A percentile compares a stretch with the other conserved stretches of the same genome.
phyloP scores from a whole-genome alignment of 129 eudicot species.

The Tagetes patula region DNA sequence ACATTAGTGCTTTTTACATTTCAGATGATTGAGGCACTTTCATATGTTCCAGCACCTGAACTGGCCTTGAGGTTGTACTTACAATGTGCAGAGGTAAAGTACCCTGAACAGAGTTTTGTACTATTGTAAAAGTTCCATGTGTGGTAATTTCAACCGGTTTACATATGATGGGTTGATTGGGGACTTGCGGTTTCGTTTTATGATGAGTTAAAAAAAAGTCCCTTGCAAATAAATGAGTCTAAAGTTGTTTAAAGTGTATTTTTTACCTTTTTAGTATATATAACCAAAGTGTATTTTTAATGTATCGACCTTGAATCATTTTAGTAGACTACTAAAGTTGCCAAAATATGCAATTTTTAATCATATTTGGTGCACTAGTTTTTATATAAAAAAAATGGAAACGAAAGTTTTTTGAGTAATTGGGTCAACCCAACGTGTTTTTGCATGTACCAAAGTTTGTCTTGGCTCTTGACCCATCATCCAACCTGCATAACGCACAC shows the following conservation, averaged over 20 bases:
- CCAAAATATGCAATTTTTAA: not conserved
- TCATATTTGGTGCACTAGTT: not conserved
- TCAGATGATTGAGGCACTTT: conserved; percentile 86
- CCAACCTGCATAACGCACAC: conserved; percentile 1
- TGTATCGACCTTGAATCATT: not conserved
- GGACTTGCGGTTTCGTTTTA: not conserved
- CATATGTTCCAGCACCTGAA: conserved; percentile 87
- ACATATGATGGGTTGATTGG: not conserved
- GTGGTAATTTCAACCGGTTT: not conserved
- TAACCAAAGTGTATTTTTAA: not conserved
- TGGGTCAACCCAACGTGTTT: not conserved
- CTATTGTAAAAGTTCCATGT: conserved; percentile 7
- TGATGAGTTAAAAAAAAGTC: not conserved
- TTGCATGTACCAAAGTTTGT: not conserved
- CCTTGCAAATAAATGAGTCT: not conserved
- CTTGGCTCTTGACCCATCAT: not conserved
- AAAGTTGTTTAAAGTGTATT: conserved; percentile 11
- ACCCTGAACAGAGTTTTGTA: conserved; percentile 1
- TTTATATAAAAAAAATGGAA: not conserved
- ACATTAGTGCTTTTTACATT: conserved; percentile 18
- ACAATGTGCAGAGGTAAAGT: conserved; percentile 96
- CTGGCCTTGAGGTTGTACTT: conserved; percentile 88
- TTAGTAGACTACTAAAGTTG: not conserved
- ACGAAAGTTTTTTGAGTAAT: not conserved
- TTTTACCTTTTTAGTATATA: not conserved